Percentiles rank a stretch among this genome's conserved stretches.
Conservation (phyloP, 129 eudicot species). For the Apium graveolens region DNA sequence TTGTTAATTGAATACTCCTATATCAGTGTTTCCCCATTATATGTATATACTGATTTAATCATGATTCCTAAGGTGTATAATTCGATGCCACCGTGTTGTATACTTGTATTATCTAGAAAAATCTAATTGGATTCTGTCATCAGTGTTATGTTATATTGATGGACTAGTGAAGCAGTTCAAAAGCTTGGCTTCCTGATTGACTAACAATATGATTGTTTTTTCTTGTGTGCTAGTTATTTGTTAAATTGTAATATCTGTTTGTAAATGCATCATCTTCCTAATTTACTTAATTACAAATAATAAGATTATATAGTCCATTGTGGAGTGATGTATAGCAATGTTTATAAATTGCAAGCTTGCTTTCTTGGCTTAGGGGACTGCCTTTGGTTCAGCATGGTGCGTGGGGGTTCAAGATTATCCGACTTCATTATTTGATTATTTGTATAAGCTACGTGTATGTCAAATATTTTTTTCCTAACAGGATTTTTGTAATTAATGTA, state of each 20-base stretch:
- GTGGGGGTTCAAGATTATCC: not conserved
- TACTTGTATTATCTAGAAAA: not conserved
- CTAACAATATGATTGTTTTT: not conserved
- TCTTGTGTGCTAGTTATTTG: not conserved
- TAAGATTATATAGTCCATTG: not conserved
- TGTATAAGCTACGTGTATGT: not conserved
- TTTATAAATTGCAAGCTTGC: not conserved
- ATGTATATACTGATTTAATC: not conserved
- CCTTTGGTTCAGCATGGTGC: no score
- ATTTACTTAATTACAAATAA: no score
- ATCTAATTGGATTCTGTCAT: not conserved
- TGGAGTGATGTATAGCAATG: not conserved
- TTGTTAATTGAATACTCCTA: not conserved
- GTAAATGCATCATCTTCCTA: not conserved
- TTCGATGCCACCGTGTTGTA: not conserved
- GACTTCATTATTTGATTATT: not conserved
- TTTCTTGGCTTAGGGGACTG: not conserved
- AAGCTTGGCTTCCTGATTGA: not conserved
- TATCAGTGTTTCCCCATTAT: not conserved
- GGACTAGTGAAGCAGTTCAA: not conserved
- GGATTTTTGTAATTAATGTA: not conserved
- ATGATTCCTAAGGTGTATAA: not conserved
- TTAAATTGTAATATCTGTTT: not conserved
- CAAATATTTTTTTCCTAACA: not conserved
- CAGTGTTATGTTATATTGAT: not conserved